phyloP scores from a whole-genome alignment of 768 basidiomycete genomes.

The Lactarius hengduanensis region DNA sequence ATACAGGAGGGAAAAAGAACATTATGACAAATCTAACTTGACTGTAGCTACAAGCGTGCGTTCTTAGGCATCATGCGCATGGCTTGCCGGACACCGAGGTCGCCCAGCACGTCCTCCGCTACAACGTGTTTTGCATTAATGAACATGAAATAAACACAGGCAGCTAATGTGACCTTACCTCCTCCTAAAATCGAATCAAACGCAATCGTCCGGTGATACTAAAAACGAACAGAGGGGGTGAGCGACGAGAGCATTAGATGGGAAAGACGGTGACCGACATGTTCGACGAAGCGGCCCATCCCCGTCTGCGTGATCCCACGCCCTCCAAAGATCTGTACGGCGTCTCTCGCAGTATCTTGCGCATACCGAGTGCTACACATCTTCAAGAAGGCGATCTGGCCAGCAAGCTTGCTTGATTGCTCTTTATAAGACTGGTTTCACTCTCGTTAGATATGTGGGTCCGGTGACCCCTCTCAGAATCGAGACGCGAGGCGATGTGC shows the following conservation, averaged over 20 bases:
- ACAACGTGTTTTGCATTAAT: slow-evolving; percentile 6
- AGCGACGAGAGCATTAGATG: not conserved
- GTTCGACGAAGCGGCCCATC: slow-evolving; percentile 77
- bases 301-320: slow-evolving; percentile 84
- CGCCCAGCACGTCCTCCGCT: slow-evolving; percentile 75
- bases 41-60: slow-evolving; percentile 48
- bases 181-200: slow-evolving; percentile 75
- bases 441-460: slow-evolving; percentile 17
- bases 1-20: not conserved
- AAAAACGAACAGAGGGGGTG: slow-evolving; percentile 1
- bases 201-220: slow-evolving; percentile 65
- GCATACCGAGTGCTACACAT: slow-evolving; percentile 71
- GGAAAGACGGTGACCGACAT: slow-evolving; percentile 42
- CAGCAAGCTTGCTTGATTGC: slow-evolving; percentile 70
- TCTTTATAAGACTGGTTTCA: slow-evolving; percentile 58
- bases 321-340: slow-evolving; percentile 84
- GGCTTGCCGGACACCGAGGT: slow-evolving; percentile 81
- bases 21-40: not conserved
- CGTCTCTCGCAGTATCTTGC: slow-evolving; percentile 77
- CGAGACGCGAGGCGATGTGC: not conserved
- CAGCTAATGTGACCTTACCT: slow-evolving; percentile 36
- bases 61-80: slow-evolving; percentile 73
- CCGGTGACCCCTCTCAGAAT: not conserved
- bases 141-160: not conserved
- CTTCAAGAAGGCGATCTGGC: slow-evolving; percentile 81